Evolutionary conservation across 1,284 basidiomycete genomes (phyloP).

Genomic region (Blastosporella zonata): DNA sequence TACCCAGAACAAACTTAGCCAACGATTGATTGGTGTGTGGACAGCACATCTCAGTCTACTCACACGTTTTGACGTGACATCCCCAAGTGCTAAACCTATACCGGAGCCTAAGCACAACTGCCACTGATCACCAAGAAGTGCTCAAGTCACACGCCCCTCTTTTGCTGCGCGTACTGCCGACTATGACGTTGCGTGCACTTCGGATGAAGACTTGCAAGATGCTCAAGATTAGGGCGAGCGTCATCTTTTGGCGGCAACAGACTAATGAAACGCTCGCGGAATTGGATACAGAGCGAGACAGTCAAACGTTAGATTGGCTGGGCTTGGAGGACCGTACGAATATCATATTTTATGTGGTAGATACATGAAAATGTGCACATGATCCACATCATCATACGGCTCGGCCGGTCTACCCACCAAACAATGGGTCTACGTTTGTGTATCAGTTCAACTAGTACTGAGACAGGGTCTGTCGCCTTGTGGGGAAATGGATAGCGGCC

Average conservation of each 20-base stretch:
- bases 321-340: slow-evolving; percentile 62
- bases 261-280: slow-evolving; percentile 42
- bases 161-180: slow-evolving; percentile 55
- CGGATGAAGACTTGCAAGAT: slow-evolving; percentile 52
- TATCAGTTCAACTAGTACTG: no score
- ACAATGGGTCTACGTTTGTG: no score
- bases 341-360: slow-evolving; percentile 34
- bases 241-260: slow-evolving; percentile 56
- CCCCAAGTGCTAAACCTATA: slow-evolving; percentile 30
- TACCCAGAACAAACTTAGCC: slow-evolving; percentile 54
- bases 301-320: slow-evolving; percentile 62
- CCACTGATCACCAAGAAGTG: slow-evolving; percentile 3
- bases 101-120: slow-evolving; percentile 16
- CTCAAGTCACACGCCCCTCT: slow-evolving; percentile 16
- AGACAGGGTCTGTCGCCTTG: no score
- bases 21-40: slow-evolving; percentile 60
- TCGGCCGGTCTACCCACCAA: no score
- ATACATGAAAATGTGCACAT: background rate
- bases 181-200: slow-evolving; percentile 59
- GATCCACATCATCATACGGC: background rate
- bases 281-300: slow-evolving; percentile 44
- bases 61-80: slow-evolving; percentile 2
- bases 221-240: slow-evolving; percentile 31
- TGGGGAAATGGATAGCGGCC: no score
- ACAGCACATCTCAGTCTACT: background rate